Evolutionary conservation across 108 stramenopile species (phyloP).

Genomic region (Pseudonitzschia delicatissima): DNA sequence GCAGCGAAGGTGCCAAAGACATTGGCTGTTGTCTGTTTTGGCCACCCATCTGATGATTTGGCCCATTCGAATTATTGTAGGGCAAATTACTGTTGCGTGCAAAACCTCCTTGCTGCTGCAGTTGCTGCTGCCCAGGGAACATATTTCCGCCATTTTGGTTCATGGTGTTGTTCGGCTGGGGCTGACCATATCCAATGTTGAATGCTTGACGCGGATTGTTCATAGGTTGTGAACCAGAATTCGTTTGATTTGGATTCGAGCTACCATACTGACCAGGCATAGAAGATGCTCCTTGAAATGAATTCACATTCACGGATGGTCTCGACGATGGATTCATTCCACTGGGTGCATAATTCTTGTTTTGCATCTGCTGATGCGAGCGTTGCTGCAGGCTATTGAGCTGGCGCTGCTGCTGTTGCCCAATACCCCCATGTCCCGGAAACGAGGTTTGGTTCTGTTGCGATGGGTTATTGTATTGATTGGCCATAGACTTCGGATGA

Average conservation of each 20-base stretch:
- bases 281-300: not conserved
- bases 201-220: not conserved
- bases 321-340: not conserved
- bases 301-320: not conserved
- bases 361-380: not conserved
- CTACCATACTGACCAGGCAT: not conserved
- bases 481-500: not conserved
- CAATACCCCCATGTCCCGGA: not conserved
- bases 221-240: not conserved
- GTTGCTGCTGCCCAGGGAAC: not conserved
- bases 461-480: not conserved
- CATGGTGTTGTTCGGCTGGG: not conserved
- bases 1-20: not conserved
- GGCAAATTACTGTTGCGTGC: not conserved
- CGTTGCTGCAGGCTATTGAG: too few relatives aligned
- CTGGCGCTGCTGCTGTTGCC: conserved; percentile 8
- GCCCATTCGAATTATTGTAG: not conserved
- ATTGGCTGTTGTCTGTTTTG: not conserved
- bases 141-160: not conserved
- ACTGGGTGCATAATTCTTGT: not conserved
- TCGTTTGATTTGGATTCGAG: not conserved
- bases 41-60: not conserved
- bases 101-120: not conserved
- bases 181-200: not conserved
- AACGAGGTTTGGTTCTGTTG: not conserved